These are phyloP conservation scores for Luffa acutangula DNA, from an alignment of 306 rosid genomes.

Conservation along the genomic window DNA sequence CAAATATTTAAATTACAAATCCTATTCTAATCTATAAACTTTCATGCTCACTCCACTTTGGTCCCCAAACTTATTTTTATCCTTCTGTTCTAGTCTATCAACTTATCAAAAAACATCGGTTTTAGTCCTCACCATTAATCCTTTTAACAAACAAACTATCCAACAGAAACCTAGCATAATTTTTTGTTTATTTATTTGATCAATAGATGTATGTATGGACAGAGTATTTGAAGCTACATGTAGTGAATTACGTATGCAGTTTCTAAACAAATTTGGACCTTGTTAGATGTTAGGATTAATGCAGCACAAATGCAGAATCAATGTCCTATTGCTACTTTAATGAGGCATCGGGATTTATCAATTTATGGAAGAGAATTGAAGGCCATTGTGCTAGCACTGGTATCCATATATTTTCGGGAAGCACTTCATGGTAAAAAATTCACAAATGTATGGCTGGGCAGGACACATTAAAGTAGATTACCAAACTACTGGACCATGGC, in stretches of 20 bases:
- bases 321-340: neutral
- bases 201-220: neutral
- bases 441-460: neutral
- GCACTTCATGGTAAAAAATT: neutral
- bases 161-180: neutral
- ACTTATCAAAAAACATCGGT: neutral
- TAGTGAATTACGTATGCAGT: neutral
- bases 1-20: neutral
- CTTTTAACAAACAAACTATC: neutral
- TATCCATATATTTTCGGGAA: neutral
- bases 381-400: neutral
- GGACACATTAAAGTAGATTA: neutral
- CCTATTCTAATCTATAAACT: neutral
- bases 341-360: neutral
- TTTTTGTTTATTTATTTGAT: neutral
- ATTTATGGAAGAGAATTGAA: too few relatives aligned
- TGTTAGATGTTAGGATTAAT: neutral
- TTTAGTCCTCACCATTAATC: neutral
- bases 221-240: neutral
- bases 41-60: neutral
- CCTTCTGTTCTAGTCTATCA: neutral
- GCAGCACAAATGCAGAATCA: neutral
- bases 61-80: neutral
- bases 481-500: neutral
- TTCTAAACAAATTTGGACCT: neutral